phyloP scores from a whole-genome alignment of 2,329 filamentous ascomycete genomes.

The Pseudogymnoascus sp. region DNA sequence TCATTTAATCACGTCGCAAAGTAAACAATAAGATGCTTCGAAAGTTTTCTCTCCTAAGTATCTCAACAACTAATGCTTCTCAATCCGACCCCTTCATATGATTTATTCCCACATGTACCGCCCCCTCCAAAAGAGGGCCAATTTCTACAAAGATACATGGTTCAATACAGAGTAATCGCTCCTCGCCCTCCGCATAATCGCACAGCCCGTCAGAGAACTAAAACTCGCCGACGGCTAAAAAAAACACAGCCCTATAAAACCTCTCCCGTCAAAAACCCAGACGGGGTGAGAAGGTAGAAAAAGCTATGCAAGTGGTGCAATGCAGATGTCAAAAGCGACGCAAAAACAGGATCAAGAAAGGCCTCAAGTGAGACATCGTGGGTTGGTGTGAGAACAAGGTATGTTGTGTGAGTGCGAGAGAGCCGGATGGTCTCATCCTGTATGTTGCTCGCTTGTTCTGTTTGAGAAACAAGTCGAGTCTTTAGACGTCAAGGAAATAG shows the following conservation, averaged over 20 bases:
- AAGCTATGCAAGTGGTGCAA: background rate
- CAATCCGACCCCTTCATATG: background rate
- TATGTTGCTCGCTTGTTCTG: background rate
- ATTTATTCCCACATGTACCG: conserved; percentile 2
- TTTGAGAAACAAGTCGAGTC: background rate
- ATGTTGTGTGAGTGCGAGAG: background rate
- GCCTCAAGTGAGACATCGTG: conserved; percentile 5
- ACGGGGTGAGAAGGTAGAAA: too few relatives aligned
- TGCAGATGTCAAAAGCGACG: conserved; percentile 1
- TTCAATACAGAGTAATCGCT: conserved; percentile 1
- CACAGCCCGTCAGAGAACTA: conserved; percentile 1
- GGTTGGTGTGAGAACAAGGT: background rate
- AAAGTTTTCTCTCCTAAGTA: background rate
- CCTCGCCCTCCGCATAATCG: conserved; percentile 1
- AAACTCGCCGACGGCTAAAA: conserved; percentile 4
- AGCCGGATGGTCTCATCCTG: background rate
- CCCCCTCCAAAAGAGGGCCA: background rate
- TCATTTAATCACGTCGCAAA: background rate
- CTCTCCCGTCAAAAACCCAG: too few relatives aligned
- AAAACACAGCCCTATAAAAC: conserved; percentile 1
- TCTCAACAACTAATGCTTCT: conserved; percentile 8
- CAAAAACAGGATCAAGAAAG: conserved; percentile 6
- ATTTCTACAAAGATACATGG: conserved; percentile 5
- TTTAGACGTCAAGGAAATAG: conserved; percentile 6
- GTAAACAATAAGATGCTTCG: background rate